Conservation (phyloP, 768 basidiomycete species). For the Lactifluus hygrophoroides region DNA sequence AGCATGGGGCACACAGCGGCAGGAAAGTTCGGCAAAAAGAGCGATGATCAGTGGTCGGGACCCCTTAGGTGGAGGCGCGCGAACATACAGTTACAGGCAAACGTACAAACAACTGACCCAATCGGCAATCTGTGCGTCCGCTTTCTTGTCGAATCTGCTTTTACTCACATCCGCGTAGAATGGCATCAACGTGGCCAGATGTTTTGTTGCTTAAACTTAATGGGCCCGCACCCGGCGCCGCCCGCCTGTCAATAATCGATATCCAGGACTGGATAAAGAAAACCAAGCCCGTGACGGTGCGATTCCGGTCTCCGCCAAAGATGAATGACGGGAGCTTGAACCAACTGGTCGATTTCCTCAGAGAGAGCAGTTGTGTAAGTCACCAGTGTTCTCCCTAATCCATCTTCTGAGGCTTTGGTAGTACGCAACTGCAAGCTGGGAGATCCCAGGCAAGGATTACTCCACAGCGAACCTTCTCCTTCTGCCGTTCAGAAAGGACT, state of each 20-base stretch:
- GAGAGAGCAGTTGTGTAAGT: background rate
- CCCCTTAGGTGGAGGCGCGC: no score
- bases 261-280: constrained; percentile 1
- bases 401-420: background rate
- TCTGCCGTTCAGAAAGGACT: background rate
- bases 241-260: background rate
- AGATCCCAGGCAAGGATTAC: background rate
- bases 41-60: no score
- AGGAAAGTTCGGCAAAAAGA: no score
- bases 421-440: constrained; percentile 6
- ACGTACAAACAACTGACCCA: background rate
- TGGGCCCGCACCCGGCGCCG: background rate
- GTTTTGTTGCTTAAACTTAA: background rate
- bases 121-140: background rate
- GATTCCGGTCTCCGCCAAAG: background rate
- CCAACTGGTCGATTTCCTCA: background rate
- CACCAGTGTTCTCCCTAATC: background rate
- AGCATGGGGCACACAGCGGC: no score
- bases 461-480: background rate
- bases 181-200: background rate
- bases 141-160: background rate
- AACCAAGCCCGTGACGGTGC: background rate
- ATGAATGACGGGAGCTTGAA: background rate
- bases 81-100: no score
- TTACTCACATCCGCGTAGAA: background rate